Base-by-base conservation (phyloP, 164 flowering plant species). In the Aristolochia californica region DNA sequence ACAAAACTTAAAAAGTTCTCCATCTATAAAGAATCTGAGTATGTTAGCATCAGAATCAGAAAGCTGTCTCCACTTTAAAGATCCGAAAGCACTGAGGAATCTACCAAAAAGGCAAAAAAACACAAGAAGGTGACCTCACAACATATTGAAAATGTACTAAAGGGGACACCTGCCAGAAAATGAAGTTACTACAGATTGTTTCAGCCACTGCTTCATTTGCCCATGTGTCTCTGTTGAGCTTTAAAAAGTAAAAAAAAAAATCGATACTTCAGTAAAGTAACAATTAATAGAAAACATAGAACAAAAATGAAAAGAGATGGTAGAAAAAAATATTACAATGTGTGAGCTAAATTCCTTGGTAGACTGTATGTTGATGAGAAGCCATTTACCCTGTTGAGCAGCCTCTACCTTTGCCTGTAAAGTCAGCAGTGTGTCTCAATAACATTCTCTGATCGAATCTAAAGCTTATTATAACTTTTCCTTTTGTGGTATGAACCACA, bases 201-300 rank as follows among this genome's bases (percentile, higher is more conserved):
- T 94, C 96, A 54, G 95, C 84, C 55, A 90, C 88, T 66, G 99
- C 94, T 75, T 94, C 99, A 80, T 94, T 86, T 58, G 94, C 83
- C 97, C 97, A 94, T 53, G 97, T 90, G 66, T 94, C 99, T 38
- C 97, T 78, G 62, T 94, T 94, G 61, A 90, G 88, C 99, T 88
- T 55, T 64, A 79, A 43, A 62, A 51, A 38, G 22, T 20, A 63
- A 1, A 55, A 55, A 23, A 24, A 5, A n/a, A 55, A 40, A 5
- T 28, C 5, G 17, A 2, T 10, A 26, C 43, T 53, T 14, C 16
- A 5, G n/a, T 50, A 20, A 51, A 20, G 27, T 10, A 28, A 28
- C n/a, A 44, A 20, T 18, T n/a, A 0, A 38, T 40, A 14, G 40
- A 55, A 40, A 34, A 10, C 1, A 5, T 13, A 22, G 25, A 13